Evolutionary conservation across 345 rosid genomes (phyloP).

Genomic region (Alliaria petiolata): DNA sequence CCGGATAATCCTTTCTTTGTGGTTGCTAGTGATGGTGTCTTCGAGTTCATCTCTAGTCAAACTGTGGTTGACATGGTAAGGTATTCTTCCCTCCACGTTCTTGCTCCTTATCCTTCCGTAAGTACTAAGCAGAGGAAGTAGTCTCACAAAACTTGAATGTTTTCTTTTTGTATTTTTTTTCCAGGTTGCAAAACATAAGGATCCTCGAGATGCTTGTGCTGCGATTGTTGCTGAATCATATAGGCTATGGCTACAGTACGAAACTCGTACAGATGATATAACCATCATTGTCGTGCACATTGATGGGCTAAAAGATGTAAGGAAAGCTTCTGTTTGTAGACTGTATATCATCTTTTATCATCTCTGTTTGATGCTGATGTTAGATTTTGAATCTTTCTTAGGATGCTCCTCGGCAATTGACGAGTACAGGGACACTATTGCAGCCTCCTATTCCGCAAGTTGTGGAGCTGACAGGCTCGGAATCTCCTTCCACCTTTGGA

Average conservation of each 20-base stretch:
- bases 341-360: conserved; percentile 12
- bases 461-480: conserved; percentile 76
- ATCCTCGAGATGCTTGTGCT: conserved; percentile 99
- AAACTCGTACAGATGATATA: conserved; percentile 99
- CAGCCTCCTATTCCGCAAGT: conserved; percentile 64
- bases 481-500: conserved; percentile 76
- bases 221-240: conserved; percentile 99
- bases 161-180: conserved; percentile 6
- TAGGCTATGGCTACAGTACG: conserved; percentile 97
- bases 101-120: no score
- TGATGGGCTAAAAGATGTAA: conserved; percentile 69
- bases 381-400: conserved; percentile 26
- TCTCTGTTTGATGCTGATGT: conserved; percentile 12
- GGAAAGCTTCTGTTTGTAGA: conserved; percentile 23
- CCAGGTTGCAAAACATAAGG: conserved; percentile 89
- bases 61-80: conserved; percentile 98
- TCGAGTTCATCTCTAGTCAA: conserved; percentile 95
- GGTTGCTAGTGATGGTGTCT: conserved; percentile 98
- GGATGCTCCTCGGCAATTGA: conserved; percentile 51
- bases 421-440: conserved; percentile 38
- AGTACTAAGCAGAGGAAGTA: neutral
- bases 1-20: conserved; percentile 84
- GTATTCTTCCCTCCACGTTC: conserved; percentile 35
- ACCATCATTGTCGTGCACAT: conserved; percentile 93
- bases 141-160: neutral